A percentile compares a stretch with the other conserved stretches of the same genome.
Evolutionary conservation across 495 filamentous ascomycete species (phyloP).

Genomic region (Pseudoneurospora amorphoporcata): DNA sequence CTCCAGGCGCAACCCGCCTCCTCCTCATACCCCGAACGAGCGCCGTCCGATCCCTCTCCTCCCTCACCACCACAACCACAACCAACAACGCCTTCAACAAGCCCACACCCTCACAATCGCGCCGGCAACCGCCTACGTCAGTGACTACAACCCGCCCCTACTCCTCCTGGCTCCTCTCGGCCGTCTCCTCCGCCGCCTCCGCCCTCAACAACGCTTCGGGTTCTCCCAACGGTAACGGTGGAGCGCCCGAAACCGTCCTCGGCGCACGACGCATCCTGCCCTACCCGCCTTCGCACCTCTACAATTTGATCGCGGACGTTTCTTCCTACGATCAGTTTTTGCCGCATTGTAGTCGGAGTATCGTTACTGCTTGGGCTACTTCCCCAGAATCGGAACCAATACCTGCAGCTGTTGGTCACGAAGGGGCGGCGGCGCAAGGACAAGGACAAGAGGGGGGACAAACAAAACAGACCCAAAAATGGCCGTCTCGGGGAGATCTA

Average conservation of each 20-base stretch:
- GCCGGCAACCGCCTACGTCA: neutral
- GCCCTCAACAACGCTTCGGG: neutral
- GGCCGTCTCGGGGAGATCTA: conserved; percentile 67
- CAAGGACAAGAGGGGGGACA: conserved; percentile 11
- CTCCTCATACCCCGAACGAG: neutral
- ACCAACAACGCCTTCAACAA: neutral
- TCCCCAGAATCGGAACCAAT: conserved; percentile 13
- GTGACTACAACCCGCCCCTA: neutral
- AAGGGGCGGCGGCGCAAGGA: too few species aligned
- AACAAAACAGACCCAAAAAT: conserved; percentile 17
- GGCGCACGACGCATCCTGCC: conserved; percentile 69
- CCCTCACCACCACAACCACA: conserved; percentile 5
- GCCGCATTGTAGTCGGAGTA: conserved; percentile 67
- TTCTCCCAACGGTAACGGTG: neutral
- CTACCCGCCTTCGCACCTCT: conserved; percentile 59
- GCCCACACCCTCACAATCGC: neutral
- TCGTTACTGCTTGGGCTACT: conserved; percentile 50
- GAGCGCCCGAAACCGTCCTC: conserved; percentile 32
- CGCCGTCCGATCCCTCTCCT: neutral
- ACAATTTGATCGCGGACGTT: conserved; percentile 75
- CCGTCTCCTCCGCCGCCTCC: neutral
- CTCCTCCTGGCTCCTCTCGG: neutral
- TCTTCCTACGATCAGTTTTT: conserved; percentile 72
- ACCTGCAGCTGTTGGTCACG: neutral
- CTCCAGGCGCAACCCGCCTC: neutral